Conservation (phyloP, 208 protist genomes). For the Phytomonas serpens region DNA sequence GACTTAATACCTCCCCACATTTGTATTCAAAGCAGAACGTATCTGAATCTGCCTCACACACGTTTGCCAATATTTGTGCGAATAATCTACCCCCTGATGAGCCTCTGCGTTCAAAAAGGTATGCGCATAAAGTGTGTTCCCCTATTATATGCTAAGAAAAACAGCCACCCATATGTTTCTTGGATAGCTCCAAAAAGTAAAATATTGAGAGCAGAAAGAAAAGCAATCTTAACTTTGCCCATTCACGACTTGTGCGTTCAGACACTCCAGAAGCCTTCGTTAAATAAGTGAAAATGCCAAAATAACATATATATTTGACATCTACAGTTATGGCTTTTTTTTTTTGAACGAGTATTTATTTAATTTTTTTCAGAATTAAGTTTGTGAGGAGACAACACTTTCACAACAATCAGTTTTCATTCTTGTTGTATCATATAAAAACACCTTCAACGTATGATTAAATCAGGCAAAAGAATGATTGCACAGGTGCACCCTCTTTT, state of each 20-base stretch:
- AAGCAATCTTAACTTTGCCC: neutral
- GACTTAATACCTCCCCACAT: conserved; percentile 87
- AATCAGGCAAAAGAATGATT: neutral
- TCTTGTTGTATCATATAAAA: neutral
- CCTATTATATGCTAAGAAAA: neutral
- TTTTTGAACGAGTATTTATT: no score
- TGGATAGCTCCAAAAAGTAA: neutral
- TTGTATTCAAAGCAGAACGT: neutral
- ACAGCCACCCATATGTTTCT: neutral
- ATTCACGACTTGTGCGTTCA: neutral
- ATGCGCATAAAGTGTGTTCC: neutral
- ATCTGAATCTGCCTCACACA: neutral
- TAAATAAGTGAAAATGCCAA: no score
- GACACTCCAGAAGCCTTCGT: no score
- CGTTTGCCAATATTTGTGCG: neutral
- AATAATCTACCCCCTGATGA: neutral
- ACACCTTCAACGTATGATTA: neutral
- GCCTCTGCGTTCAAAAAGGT: neutral
- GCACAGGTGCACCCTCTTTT: neutral
- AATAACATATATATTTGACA: no score
- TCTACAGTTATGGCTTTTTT: no score
- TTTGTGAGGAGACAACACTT: conserved; percentile 3
- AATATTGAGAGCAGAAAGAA: neutral
- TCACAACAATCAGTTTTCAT: conserved; percentile 7
- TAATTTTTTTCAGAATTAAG: conserved; percentile 6